A percentile compares a stretch with the other conserved stretches of the same genome.
Conservation (phyloP, 371 early-diverging fungal species). For the Mortierella sp. region DNA sequence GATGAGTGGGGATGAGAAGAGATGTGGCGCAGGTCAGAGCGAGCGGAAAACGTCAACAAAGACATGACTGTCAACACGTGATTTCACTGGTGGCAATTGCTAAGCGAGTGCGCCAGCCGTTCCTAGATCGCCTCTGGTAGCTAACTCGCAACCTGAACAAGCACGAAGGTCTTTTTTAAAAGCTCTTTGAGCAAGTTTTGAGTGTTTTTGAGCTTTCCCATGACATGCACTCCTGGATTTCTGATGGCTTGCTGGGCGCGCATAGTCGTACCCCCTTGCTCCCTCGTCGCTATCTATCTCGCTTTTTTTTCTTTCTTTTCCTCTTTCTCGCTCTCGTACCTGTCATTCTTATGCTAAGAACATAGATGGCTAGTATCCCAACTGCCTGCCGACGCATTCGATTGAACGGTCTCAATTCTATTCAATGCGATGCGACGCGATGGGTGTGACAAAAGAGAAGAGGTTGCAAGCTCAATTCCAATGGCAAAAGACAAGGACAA, state of each 20-base stretch:
- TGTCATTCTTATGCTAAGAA: not conserved
- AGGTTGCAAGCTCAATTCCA: not conserved
- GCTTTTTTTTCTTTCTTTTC: not conserved
- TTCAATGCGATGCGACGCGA: not conserved
- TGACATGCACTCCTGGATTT: constrained; percentile 6
- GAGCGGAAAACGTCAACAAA: not conserved
- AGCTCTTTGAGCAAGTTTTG: not conserved
- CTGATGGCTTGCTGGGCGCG: not conserved
- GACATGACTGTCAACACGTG: not conserved
- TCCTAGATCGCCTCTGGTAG: too few species aligned
- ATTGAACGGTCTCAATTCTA: not conserved
- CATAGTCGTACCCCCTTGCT: not conserved
- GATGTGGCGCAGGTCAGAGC: not conserved
- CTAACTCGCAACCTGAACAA: not conserved
- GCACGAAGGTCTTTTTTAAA: not conserved
- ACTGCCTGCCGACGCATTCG: not conserved
- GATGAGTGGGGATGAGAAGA: constrained; percentile 7
- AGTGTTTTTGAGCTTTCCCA: not conserved
- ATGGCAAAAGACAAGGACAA: not conserved
- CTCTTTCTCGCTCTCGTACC: not conserved
- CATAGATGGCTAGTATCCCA: not conserved
- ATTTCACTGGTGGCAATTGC: not conserved
- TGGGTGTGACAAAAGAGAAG: not conserved
- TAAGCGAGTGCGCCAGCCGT: too few species aligned
- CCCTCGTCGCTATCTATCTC: not conserved